A percentile compares a stretch with the other conserved stretches of the same genome.
Evolutionary conservation across 1,284 basidiomycete genomes (phyloP).

Genomic region (Leccinum subrobustum): DNA sequence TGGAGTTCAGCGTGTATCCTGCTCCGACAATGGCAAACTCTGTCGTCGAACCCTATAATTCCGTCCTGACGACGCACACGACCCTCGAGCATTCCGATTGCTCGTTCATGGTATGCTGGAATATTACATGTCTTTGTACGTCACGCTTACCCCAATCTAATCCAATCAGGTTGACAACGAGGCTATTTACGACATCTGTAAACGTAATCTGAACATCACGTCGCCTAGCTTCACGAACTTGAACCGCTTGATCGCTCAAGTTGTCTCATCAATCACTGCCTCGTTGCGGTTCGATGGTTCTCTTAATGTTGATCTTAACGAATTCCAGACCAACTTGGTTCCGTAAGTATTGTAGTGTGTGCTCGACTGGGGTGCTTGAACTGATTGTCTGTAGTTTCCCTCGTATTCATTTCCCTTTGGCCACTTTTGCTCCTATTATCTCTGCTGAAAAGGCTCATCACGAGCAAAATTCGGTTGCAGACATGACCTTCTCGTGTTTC

Average conservation of each 20-base stretch:
- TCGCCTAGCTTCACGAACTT: conserved; percentile 86
- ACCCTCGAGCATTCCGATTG: conserved; percentile 99
- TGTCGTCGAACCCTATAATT: conserved; percentile 99
- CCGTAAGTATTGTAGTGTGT: conserved; percentile 43
- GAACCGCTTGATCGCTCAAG: conserved; percentile 87
- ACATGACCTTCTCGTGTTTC: conserved; percentile 94
- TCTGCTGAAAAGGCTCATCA: conserved; percentile 79
- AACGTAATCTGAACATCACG: conserved; percentile 79
- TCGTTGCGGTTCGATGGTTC: conserved; percentile 83
- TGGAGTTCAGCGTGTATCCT: conserved; percentile 98
- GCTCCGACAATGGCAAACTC: conserved; percentile 94
- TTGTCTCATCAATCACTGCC: conserved; percentile 80
- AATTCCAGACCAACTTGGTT: conserved; percentile 92
- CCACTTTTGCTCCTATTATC: conserved; percentile 89
- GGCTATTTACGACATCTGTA: conserved; percentile 96
- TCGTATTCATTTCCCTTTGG: conserved; percentile 91
- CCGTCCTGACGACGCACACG: conserved; percentile 97
- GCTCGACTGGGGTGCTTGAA: conserved; percentile 4
- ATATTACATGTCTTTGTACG: conserved; percentile 10
- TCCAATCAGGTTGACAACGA: conserved; percentile 77
- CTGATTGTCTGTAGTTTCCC: conserved; percentile 48
- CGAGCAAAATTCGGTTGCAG: conserved; percentile 91
- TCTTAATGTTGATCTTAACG: conserved; percentile 89
- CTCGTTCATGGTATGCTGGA: conserved; percentile 84
- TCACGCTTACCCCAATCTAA: conserved; percentile 3